A percentile compares a stretch with the other conserved stretches of the same genome.
Conservation (phyloP, 2,329 filamentous ascomycete species). For the Ilyonectria sp. region DNA sequence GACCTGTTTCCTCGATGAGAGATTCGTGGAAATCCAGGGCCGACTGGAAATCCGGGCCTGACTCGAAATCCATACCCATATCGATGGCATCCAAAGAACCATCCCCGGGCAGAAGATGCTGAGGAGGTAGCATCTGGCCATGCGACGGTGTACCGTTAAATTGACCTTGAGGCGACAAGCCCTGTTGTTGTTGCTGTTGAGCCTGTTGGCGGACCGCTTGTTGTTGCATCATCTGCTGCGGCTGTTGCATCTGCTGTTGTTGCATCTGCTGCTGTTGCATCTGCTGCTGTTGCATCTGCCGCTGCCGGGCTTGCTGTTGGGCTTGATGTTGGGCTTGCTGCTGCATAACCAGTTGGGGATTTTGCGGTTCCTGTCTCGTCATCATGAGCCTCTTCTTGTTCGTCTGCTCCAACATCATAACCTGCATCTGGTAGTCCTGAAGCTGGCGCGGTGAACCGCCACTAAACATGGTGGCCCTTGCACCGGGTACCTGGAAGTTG, state of each 20-base stretch:
- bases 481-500: constrained; percentile 4
- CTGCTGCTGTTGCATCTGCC: constrained; percentile 21
- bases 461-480: constrained; percentile 32
- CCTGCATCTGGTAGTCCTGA: constrained; percentile 89
- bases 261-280: constrained; percentile 20
- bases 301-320: constrained; percentile 8
- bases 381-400: constrained; percentile 88
- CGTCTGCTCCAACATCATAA: constrained; percentile 88
- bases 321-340: constrained; percentile 34
- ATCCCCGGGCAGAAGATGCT: neutral
- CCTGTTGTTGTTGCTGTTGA: constrained; percentile 2
- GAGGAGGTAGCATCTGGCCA: constrained; percentile 9
- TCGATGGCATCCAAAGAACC: constrained; percentile 40
- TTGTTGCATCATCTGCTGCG: neutral
- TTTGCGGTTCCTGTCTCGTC: constrained; percentile 79
- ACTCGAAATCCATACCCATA: constrained; percentile 46
- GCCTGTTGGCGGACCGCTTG: neutral
- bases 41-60: constrained; percentile 50
- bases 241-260: constrained; percentile 21
- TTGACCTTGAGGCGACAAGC: neutral
- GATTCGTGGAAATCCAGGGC: constrained; percentile 61
- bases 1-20: constrained; percentile 70
- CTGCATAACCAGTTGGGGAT: constrained; percentile 32
- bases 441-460: constrained; percentile 76
- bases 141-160: too few relatives aligned